Percentiles rank a stretch among this genome's conserved stretches.
Conservation (phyloP, 768 basidiomycete genomes). For the Phlebiopsis gigantea region DNA sequence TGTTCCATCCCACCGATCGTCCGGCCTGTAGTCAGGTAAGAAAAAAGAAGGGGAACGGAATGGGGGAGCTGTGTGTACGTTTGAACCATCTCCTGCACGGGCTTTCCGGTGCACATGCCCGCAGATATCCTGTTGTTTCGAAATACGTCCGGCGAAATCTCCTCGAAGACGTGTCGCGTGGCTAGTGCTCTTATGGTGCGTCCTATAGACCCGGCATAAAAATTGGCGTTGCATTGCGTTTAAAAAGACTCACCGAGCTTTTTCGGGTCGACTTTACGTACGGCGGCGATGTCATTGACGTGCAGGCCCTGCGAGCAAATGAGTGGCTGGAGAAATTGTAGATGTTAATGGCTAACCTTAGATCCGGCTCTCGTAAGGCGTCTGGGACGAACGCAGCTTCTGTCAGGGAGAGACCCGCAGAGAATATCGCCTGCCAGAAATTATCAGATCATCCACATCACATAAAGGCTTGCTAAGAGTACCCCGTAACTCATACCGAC, state of each 20-base stretch:
- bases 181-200: conserved; percentile 26
- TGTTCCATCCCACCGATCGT: conserved; percentile 5
- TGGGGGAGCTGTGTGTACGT: neutral
- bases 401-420: conserved; percentile 20
- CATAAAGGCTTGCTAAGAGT: neutral
- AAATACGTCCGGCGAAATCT: conserved; percentile 27
- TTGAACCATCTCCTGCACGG: conserved; percentile 8
- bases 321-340: neutral
- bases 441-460: neutral
- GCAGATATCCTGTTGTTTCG: conserved; percentile 23
- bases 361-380: conserved; percentile 26
- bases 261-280: conserved; percentile 16
- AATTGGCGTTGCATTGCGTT: conserved; percentile 17
- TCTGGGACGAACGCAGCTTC: conserved; percentile 23
- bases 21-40: neutral
- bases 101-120: conserved; percentile 15
- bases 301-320: conserved; percentile 21
- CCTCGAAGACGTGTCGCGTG: conserved; percentile 25
- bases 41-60: neutral
- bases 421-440: neutral
- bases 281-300: conserved; percentile 26
- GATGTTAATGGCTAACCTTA: conserved; percentile 9
- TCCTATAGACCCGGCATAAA: conserved; percentile 22
- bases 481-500: neutral
- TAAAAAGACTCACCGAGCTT: conserved; percentile 27